Conservation (phyloP, 179 eudicot species). For the Nepenthes alata region DNA sequence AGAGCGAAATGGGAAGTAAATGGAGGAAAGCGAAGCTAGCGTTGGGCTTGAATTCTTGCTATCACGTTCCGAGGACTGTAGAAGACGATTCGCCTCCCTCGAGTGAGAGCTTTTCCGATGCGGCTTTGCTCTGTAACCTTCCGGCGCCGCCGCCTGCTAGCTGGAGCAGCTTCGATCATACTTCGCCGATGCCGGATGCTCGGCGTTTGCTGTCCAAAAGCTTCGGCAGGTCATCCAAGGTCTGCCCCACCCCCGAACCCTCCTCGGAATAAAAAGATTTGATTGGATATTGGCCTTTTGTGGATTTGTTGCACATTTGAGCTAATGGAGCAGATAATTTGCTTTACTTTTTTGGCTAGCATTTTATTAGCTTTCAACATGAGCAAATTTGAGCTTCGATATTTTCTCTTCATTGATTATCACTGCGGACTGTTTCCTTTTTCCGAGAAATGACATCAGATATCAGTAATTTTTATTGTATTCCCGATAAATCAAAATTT, state of each 20-base stretch:
- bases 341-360: too few species aligned
- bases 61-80: constrained; percentile 25
- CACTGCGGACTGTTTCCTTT: too few species aligned
- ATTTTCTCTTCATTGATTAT: too few species aligned
- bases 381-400: too few species aligned
- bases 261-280: not conserved
- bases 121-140: constrained; percentile 19
- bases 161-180: not conserved
- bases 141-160: constrained; percentile 9
- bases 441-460: too few species aligned
- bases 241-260: not conserved
- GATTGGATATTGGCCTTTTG: not conserved
- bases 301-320: constrained; percentile 1
- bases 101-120: constrained; percentile 29
- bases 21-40: constrained; percentile 73
- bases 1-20: constrained; percentile 42
- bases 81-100: constrained; percentile 27
- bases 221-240: constrained; percentile 20
- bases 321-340: too few species aligned
- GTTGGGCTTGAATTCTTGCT: constrained; percentile 50
- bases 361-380: too few species aligned
- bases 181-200: constrained; percentile 9
- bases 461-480: too few species aligned
- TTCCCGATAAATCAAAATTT: too few species aligned
- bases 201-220: constrained; percentile 16